phyloP scores from a whole-genome alignment of 2,329 filamentous ascomycete genomes.

The Geosmithia flava region DNA sequence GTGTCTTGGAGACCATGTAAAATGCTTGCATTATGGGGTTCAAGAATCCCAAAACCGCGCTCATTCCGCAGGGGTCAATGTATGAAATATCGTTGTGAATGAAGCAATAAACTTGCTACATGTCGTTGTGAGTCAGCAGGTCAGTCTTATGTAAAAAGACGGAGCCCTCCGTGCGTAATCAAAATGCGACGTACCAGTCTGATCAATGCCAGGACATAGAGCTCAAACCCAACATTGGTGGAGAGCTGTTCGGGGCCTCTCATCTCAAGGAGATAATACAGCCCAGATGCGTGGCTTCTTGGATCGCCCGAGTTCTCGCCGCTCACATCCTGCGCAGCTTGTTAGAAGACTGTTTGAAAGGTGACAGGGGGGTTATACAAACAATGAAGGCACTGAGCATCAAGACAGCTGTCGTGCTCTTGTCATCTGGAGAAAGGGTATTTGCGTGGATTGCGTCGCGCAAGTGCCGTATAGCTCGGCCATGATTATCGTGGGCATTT shows the following conservation, averaged over 20 bases:
- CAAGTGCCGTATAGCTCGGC: conserved; percentile 13
- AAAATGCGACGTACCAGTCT: conserved; percentile 12
- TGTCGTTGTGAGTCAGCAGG: background rate
- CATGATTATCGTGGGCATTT: conserved; percentile 15
- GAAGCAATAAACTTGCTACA: conserved; percentile 19
- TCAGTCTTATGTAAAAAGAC: background rate
- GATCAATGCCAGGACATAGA: conserved; percentile 16
- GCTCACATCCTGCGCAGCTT: conserved; percentile 13
- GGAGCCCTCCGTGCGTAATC: background rate
- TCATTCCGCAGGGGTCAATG: conserved; percentile 15
- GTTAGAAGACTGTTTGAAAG: background rate
- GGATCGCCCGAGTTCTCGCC: conserved; percentile 15
- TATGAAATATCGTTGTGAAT: conserved; percentile 16
- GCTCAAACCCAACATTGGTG: conserved; percentile 14
- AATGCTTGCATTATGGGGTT: conserved; percentile 16
- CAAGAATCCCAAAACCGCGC: conserved; percentile 13
- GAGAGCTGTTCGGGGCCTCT: conserved; percentile 16
- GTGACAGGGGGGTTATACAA: background rate
- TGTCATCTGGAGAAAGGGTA: conserved; percentile 14
- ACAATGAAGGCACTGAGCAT: conserved; percentile 17
- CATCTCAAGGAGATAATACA: conserved; percentile 18
- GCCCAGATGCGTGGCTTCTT: conserved; percentile 16
- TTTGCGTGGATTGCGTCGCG: conserved; percentile 13
- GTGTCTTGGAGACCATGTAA: conserved; percentile 16
- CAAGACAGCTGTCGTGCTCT: conserved; percentile 15